Percentiles rank a stretch among this genome's conserved stretches.
Conservation (phyloP, 2,329 filamentous ascomycete genomes). For the Dactylellina parvicollis region DNA sequence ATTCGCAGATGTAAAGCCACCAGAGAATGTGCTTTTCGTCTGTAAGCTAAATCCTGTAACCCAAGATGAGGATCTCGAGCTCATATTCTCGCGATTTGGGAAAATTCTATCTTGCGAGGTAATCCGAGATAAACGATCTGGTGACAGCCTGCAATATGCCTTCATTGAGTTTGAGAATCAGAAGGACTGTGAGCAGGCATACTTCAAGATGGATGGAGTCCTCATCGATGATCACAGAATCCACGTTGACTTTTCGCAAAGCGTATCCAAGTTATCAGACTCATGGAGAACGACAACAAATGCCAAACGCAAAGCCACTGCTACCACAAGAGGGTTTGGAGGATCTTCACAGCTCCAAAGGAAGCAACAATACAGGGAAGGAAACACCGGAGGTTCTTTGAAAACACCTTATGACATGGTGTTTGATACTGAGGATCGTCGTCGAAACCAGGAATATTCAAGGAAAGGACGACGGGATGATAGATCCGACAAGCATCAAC, state of each 20-base stretch:
- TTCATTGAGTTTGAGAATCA: conserved; percentile 98
- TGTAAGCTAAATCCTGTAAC: conserved; percentile 99
- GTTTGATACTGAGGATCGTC: conserved; percentile 77
- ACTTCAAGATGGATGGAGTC: conserved; percentile 98
- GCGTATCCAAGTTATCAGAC: conserved; percentile 84
- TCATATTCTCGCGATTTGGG: conserved; percentile 97
- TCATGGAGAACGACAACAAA: conserved; percentile 89
- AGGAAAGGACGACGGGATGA: conserved; percentile 59
- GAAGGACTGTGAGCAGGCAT: conserved; percentile 90
- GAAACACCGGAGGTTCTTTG: conserved; percentile 63
- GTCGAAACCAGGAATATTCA: conserved; percentile 61
- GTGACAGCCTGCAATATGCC: conserved; percentile 94
- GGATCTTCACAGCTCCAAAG: conserved; percentile 89
- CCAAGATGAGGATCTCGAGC: conserved; percentile 88
- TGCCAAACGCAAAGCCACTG: conserved; percentile 73
- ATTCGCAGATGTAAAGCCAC: conserved; percentile 95
- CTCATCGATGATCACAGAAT: conserved; percentile 97
- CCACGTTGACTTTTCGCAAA: conserved; percentile 98
- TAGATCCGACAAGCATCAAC: conserved; percentile 61
- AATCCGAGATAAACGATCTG: conserved; percentile 90
- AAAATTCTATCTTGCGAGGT: conserved; percentile 95
- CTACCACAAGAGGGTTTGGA: conserved; percentile 80
- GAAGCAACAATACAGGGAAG: conserved; percentile 85
- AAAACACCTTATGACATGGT: conserved; percentile 76
- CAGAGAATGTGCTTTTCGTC: conserved; percentile 96